Evolutionary conservation across 2,329 filamentous ascomycete genomes (phyloP).

Genomic region (Chaetomium strumarium): DNA sequence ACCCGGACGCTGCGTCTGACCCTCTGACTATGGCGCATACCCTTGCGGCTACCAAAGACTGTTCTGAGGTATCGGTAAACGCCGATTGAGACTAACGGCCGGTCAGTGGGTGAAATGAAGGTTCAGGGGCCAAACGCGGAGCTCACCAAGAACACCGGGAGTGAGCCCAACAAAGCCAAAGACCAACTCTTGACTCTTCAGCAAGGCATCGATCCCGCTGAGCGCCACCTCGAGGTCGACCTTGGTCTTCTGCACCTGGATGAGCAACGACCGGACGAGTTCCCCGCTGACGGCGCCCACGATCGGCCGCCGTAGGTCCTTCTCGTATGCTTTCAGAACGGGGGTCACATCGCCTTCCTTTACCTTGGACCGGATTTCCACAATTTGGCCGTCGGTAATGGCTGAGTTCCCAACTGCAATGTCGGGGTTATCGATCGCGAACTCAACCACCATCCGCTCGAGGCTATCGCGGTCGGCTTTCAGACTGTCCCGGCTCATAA

Average conservation of each 20-base stretch:
- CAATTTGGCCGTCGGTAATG: constrained; percentile 63
- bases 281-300: constrained; percentile 79
- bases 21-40: constrained; percentile 57
- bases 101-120: neutral
- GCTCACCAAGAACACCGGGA: constrained; percentile 65
- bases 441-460: constrained; percentile 97
- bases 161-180: constrained; percentile 97
- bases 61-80: constrained; percentile 64
- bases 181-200: constrained; percentile 94
- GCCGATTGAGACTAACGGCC: constrained; percentile 59
- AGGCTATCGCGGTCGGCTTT: constrained; percentile 85
- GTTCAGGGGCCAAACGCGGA: neutral
- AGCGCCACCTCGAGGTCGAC: constrained; percentile 96
- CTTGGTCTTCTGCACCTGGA: constrained; percentile 98
- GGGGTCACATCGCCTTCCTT: constrained; percentile 89
- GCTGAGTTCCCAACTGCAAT: constrained; percentile 44
- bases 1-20: constrained; percentile 69
- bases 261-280: constrained; percentile 80
- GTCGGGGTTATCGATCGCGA: constrained; percentile 75
- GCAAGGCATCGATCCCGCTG: constrained; percentile 85
- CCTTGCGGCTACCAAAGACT: constrained; percentile 64
- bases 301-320: constrained; percentile 76
- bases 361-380: constrained; percentile 71
- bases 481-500: constrained; percentile 91
- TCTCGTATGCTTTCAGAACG: constrained; percentile 84